These are phyloP conservation scores for Candida coquimbonensis DNA, from an alignment of 805 yeast species.

Conservation along the genomic window DNA sequence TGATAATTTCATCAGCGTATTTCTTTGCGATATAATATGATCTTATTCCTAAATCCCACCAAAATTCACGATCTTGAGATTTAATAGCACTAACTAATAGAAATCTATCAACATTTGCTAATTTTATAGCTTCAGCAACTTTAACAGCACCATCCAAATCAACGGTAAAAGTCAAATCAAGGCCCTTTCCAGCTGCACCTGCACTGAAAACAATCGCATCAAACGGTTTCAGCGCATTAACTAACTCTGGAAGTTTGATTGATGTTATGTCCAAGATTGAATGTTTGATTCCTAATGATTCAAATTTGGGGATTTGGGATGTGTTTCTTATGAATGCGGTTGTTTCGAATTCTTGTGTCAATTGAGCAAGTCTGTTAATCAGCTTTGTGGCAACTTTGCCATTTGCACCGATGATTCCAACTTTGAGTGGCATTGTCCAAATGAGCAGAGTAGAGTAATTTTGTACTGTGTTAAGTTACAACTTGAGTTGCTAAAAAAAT, in stretches of 20 bases:
- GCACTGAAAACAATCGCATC: constrained; percentile 56
- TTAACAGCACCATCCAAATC: constrained; percentile 59
- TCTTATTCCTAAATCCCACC: constrained; percentile 33
- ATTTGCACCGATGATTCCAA: constrained; percentile 53
- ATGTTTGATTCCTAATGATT: constrained; percentile 28
- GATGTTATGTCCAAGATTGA: constrained; percentile 35
- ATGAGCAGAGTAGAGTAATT: not conserved
- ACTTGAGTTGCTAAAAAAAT: no score
- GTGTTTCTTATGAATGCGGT: constrained; percentile 38
- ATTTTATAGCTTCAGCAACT: constrained; percentile 46
- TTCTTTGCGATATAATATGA: constrained; percentile 55
- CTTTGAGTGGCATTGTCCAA: constrained; percentile 18
- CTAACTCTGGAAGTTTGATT: constrained; percentile 28
- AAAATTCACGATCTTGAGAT: constrained; percentile 43
- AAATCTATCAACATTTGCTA: constrained; percentile 37
- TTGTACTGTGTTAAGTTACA: not conserved
- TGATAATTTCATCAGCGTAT: constrained; percentile 47
- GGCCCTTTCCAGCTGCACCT: constrained; percentile 54
- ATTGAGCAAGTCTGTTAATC: constrained; percentile 27
- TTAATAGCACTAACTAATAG: constrained; percentile 50
- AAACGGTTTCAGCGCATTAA: constrained; percentile 34
- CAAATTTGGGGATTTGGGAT: constrained; percentile 37
- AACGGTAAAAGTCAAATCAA: constrained; percentile 39
- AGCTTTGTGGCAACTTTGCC: constrained; percentile 52
- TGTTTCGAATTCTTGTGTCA: constrained; percentile 29